Percentiles rank a stretch among this genome's conserved stretches.
Evolutionary conservation across 306 rosid species (phyloP).

Genomic region (Vicia faba): DNA sequence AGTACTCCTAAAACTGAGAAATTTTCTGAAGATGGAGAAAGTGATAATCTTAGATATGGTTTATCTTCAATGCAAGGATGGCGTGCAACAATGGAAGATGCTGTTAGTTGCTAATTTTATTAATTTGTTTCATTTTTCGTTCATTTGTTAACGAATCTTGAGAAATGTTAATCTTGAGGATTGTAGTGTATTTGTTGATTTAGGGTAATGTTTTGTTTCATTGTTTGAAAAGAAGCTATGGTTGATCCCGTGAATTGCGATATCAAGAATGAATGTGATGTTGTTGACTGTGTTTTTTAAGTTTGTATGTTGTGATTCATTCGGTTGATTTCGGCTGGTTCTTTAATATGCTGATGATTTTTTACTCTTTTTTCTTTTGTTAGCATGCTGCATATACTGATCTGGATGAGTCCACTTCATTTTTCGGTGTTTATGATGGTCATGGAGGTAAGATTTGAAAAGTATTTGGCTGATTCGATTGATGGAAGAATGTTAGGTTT

Average conservation of each 20-base stretch:
- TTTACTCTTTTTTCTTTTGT: constrained; percentile 36
- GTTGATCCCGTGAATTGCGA: constrained; percentile 9
- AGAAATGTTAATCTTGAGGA: constrained; percentile 8
- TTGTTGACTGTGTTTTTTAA: background rate
- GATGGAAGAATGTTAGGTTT: constrained; percentile 27
- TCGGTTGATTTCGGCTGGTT: constrained; percentile 27
- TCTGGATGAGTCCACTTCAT: constrained; percentile 84
- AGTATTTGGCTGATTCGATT: constrained; percentile 26
- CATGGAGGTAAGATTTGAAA: constrained; percentile 85
- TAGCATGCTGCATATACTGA: constrained; percentile 96
- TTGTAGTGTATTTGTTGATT: constrained; percentile 18
- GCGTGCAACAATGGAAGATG: constrained; percentile 99
- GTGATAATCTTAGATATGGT: constrained; percentile 69
- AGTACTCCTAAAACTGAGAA: constrained; percentile 95
- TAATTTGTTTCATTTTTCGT: constrained; percentile 6
- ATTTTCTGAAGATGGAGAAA: constrained; percentile 86
- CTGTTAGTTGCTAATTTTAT: constrained; percentile 63
- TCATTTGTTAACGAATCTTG: constrained; percentile 8
- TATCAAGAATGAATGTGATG: constrained; percentile 26
- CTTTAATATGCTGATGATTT: constrained; percentile 28
- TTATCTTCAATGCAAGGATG: constrained; percentile 99
- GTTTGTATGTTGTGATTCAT: constrained; percentile 12
- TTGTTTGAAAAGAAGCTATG: constrained; percentile 23
- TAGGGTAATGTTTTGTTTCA: background rate
- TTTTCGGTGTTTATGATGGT: constrained; percentile 97